A percentile compares a stretch with the other conserved stretches of the same genome.
These are phyloP conservation scores for Angophora floribunda DNA, from an alignment of 345 rosid species.

Conservation along the genomic window DNA sequence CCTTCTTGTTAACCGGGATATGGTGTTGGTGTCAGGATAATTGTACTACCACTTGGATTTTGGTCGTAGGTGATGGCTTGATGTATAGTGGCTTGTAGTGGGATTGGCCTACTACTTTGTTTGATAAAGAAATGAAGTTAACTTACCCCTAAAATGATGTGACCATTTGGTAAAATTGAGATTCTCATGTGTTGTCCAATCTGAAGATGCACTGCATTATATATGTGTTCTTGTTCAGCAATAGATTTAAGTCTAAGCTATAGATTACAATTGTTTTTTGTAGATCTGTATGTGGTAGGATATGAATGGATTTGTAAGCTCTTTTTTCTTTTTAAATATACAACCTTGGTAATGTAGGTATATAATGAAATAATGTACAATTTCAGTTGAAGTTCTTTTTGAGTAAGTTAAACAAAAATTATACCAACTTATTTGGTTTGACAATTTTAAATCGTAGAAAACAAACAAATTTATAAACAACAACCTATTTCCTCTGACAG, in stretches of 20 bases:
- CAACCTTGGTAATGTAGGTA: not conserved
- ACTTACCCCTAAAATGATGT: not conserved
- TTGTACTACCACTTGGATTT: not conserved
- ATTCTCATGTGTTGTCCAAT: not conserved
- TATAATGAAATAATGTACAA: not conserved
- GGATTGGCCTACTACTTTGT: not conserved
- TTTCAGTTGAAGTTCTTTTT: not conserved
- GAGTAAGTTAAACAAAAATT: not conserved
- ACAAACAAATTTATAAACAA: not conserved
- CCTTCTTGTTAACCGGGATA: not conserved
- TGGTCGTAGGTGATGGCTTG: not conserved
- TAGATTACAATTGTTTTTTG: not conserved
- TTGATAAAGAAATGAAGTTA: not conserved
- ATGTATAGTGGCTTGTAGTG: not conserved
- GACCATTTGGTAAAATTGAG: not conserved
- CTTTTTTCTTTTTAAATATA: not conserved
- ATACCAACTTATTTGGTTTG: not conserved
- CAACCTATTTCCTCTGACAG: not conserved
- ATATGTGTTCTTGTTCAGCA: not conserved
- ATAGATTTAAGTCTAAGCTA: not conserved
- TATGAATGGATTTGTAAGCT: not conserved
- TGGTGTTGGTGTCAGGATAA: not conserved
- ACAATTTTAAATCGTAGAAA: not conserved
- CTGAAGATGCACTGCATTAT: not conserved
- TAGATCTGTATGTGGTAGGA: not conserved